Evolutionary conservation across 169 alveolate genomes (phyloP).

Genomic region (Plasmodium inui): DNA sequence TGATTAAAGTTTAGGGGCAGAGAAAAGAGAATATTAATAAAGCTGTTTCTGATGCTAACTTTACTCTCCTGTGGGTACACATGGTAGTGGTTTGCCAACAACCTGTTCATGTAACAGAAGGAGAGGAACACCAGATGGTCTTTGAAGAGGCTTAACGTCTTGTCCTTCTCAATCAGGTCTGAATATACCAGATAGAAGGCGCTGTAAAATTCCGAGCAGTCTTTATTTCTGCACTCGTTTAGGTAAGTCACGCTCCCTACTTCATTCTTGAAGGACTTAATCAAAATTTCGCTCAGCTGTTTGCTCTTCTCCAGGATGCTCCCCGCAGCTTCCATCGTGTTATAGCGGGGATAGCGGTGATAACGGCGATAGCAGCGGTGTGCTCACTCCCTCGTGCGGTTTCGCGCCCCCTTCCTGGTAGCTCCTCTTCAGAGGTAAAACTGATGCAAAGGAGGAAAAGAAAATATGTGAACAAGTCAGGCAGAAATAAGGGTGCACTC

Average conservation of each 20-base stretch:
- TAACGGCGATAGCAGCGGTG: not conserved
- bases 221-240: conserved; percentile 53
- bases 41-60: conserved; percentile 31
- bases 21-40: conserved; percentile 29
- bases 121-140: conserved; percentile 43
- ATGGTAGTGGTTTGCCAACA: conserved; percentile 18
- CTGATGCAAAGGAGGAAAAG: too few relatives aligned
- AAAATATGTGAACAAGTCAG: not conserved
- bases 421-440: not conserved
- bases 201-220: conserved; percentile 31
- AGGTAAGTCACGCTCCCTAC: conserved; percentile 25
- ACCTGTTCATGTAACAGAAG: conserved; percentile 56
- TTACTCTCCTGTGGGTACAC: conserved; percentile 25
- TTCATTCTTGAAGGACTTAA: conserved; percentile 39
- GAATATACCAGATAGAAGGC: conserved; percentile 31
- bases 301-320: conserved; percentile 17
- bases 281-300: conserved; percentile 33
- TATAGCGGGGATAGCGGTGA: not conserved
- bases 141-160: not conserved
- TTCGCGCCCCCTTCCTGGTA: not conserved
- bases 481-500: not conserved
- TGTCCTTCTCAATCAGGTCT: conserved; percentile 5
- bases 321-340: not conserved
- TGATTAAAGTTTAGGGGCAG: conserved; percentile 24
- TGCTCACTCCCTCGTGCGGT: not conserved